These are phyloP conservation scores for Schrenkiella parvula DNA, from an alignment of 345 rosid genomes.

Conservation along the genomic window DNA sequence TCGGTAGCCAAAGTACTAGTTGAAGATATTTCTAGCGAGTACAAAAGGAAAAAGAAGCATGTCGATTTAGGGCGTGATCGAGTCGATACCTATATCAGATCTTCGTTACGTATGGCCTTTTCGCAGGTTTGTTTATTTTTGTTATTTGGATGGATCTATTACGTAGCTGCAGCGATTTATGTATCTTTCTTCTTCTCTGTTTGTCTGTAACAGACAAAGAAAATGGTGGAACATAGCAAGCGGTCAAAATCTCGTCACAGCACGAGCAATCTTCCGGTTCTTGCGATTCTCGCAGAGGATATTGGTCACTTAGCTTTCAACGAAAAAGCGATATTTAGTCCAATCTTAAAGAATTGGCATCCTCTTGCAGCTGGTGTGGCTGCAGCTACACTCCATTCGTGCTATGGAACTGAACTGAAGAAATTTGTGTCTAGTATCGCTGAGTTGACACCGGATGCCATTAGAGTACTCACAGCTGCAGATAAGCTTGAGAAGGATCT, in stretches of 20 bases:
- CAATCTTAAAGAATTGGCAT: conserved; percentile 90
- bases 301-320: conserved; percentile 68
- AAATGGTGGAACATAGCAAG: conserved; percentile 59
- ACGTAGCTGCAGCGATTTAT: background rate
- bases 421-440: conserved; percentile 62
- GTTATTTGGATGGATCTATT: background rate
- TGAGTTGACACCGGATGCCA: conserved; percentile 85
- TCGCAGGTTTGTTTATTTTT: conserved; percentile 53
- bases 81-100: conserved; percentile 79
- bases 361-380: conserved; percentile 92
- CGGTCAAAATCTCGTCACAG: conserved; percentile 45
- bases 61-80: conserved; percentile 49
- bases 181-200: background rate
- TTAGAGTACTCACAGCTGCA: conserved; percentile 87
- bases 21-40: conserved; percentile 64
- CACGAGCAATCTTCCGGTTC: conserved; percentile 61
- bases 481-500: conserved; percentile 96
- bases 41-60: conserved; percentile 54
- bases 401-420: conserved; percentile 73
- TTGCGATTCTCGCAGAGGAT: conserved; percentile 84
- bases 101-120: conserved; percentile 68
- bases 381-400: conserved; percentile 92
- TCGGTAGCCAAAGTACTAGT: conserved; percentile 62
- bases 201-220: conserved; percentile 55
- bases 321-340: conserved; percentile 83